Conservation (phyloP, 495 filamentous ascomycete genomes). For the Podospora appendiculata region DNA sequence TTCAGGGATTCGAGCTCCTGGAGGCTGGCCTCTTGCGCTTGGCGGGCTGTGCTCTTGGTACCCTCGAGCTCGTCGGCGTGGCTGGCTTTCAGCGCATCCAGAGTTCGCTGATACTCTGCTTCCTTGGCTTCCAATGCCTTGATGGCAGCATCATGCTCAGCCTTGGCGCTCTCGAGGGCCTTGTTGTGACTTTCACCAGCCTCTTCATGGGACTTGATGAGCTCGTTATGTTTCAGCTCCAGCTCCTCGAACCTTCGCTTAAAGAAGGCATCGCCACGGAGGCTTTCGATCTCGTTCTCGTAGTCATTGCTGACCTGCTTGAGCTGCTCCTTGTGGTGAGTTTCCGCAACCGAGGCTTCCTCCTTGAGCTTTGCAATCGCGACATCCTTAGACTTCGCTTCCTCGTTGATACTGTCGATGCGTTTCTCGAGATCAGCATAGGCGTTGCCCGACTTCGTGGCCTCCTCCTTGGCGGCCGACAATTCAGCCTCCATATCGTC, state of each 20-base stretch:
- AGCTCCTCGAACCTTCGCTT: conserved; percentile 46
- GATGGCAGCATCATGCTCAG: conserved; percentile 25
- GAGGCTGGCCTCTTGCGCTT: conserved; percentile 26
- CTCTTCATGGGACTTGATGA: conserved; percentile 32
- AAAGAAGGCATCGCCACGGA: conserved; percentile 47
- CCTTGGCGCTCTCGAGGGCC: conserved; percentile 30
- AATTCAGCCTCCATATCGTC: conserved; percentile 31
- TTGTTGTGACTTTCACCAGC: conserved; percentile 25
- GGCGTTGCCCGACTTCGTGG: conserved; percentile 26
- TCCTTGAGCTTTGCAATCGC: conserved; percentile 37
- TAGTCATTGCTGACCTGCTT: conserved; percentile 45
- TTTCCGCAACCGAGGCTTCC: conserved; percentile 31
- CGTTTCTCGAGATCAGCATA: conserved; percentile 34
- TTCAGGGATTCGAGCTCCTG: conserved; percentile 37
- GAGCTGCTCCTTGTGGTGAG: conserved; percentile 43
- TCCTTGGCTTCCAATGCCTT: conserved; percentile 32
- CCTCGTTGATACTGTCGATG: conserved; percentile 28
- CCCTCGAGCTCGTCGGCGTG: conserved; percentile 38
- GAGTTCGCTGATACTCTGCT: conserved; percentile 31
- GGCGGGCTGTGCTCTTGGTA: conserved; percentile 31
- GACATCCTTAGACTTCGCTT: conserved; percentile 34
- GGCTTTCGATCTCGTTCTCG: conserved; percentile 47
- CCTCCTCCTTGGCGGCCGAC: conserved; percentile 28
- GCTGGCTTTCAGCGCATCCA: conserved; percentile 36
- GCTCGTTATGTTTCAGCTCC: conserved; percentile 37